Conservation (phyloP, 2,329 filamentous ascomycete genomes). For the Chalaropsis thielavioides region DNA sequence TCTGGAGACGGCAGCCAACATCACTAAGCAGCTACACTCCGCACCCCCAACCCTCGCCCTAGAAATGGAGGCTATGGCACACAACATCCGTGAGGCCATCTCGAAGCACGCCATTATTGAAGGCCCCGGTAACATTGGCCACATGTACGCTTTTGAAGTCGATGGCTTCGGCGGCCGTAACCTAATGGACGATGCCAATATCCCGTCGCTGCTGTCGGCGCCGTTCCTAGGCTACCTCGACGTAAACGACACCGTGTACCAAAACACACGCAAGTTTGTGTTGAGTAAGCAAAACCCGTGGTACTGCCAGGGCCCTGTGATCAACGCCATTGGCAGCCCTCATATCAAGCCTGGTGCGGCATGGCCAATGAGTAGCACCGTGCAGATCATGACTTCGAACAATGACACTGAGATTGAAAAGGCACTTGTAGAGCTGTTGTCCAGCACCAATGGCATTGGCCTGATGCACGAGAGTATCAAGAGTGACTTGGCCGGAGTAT, state of each 20-base stretch:
- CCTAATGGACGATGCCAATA: constrained; percentile 60
- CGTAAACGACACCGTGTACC: constrained; percentile 50
- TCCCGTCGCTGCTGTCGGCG: constrained; percentile 50
- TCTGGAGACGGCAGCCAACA: constrained; percentile 33
- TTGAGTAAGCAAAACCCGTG: constrained; percentile 67
- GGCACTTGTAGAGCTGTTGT: constrained; percentile 28
- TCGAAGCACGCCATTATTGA: constrained; percentile 54
- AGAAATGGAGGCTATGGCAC: constrained; percentile 43
- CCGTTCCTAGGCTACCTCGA: constrained; percentile 49
- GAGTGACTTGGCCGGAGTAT: constrained; percentile 23
- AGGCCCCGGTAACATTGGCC: constrained; percentile 30
- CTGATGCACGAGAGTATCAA: constrained; percentile 35
- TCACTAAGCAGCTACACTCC: constrained; percentile 40
- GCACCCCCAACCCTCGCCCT: constrained; percentile 36
- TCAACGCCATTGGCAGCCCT: constrained; percentile 57
- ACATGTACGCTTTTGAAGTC: constrained; percentile 63
- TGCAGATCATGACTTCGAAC: constrained; percentile 36
- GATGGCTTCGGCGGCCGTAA: constrained; percentile 55
- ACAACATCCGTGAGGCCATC: constrained; percentile 51
- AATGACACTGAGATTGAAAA: constrained; percentile 26
- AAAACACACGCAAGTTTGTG: constrained; percentile 67
- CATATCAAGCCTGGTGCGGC: constrained; percentile 46
- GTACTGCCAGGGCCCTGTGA: constrained; percentile 49
- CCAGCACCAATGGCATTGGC: constrained; percentile 30
- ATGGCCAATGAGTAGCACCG: constrained; percentile 43